Evolutionary conservation across 2,329 filamentous ascomycete species (phyloP).

Genomic region (Venturia oleaginea): DNA sequence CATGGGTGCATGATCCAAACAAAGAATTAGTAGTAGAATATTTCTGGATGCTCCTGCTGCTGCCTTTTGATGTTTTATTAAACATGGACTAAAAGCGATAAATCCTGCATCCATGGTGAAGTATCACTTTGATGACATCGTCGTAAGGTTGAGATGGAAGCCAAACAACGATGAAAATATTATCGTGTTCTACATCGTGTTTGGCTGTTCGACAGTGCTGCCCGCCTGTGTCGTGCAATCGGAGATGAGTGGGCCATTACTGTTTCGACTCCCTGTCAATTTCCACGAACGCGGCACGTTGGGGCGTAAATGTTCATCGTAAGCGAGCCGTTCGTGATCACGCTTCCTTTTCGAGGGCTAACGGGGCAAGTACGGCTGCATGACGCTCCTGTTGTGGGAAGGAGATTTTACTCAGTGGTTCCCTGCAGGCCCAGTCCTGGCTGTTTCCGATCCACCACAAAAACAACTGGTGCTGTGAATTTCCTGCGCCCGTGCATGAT

Average conservation of each 20-base stretch:
- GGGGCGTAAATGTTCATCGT: neutral
- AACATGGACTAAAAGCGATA: neutral
- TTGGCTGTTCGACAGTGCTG: neutral
- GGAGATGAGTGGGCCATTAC: neutral
- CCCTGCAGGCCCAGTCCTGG: conserved; percentile 13
- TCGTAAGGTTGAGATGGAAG: neutral
- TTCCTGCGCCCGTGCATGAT: conserved; percentile 33
- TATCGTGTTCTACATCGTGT: neutral
- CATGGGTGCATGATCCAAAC: neutral
- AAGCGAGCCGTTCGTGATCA: neutral
- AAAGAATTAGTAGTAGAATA: neutral
- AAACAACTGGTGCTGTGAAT: conserved; percentile 26
- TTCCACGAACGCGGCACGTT: neutral
- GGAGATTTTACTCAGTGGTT: neutral
- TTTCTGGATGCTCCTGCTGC: neutral
- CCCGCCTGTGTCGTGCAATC: neutral
- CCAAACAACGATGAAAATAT: neutral
- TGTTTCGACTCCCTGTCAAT: neutral
- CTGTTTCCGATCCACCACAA: conserved; percentile 14
- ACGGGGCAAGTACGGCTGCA: neutral
- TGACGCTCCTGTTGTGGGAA: neutral
- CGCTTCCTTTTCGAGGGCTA: neutral
- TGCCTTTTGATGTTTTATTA: neutral
- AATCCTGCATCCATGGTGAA: neutral
- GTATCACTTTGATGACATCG: neutral